Conservation (phyloP, 2,329 filamentous ascomycete species). For the Colletotrichum sp. region DNA sequence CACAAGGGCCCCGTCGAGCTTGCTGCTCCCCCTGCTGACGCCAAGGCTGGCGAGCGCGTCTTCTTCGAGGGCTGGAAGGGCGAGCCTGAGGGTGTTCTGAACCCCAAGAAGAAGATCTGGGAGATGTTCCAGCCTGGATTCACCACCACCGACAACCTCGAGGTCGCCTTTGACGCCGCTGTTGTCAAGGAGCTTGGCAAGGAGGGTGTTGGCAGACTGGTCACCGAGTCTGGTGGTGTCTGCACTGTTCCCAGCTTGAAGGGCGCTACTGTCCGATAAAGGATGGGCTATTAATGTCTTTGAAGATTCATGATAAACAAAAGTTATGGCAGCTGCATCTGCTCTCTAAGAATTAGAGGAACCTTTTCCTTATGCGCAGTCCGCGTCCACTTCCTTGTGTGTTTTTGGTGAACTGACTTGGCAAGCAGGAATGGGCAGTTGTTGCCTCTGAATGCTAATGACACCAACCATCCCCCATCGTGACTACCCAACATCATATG, state of each 20-base stretch:
- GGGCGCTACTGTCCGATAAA: constrained; percentile 81
- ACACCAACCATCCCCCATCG: background rate
- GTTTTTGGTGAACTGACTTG: background rate
- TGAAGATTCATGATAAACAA: background rate
- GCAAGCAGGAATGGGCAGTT: background rate
- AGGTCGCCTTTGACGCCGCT: constrained; percentile 85
- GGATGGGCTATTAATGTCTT: background rate
- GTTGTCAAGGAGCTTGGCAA: constrained; percentile 79
- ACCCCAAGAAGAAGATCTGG: constrained; percentile 99
- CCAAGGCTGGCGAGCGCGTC: constrained; percentile 84
- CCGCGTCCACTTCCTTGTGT: too few relatives aligned
- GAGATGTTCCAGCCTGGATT: constrained; percentile 96
- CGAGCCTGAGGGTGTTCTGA: constrained; percentile 90
- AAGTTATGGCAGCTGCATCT: background rate
- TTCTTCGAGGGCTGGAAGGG: constrained; percentile 95
- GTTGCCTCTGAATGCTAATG: background rate
- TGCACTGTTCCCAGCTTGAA: constrained; percentile 86
- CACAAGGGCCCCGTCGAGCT: constrained; percentile 93
- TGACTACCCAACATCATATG: background rate
- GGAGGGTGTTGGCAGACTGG: constrained; percentile 70
- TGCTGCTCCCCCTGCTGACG: constrained; percentile 79
- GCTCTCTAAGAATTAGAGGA: background rate
- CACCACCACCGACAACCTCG: constrained; percentile 80
- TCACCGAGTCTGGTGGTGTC: constrained; percentile 77
- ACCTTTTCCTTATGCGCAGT: background rate